Evolutionary conservation across 306 rosid species (phyloP).

Genomic region (Pyrus betulifolia): DNA sequence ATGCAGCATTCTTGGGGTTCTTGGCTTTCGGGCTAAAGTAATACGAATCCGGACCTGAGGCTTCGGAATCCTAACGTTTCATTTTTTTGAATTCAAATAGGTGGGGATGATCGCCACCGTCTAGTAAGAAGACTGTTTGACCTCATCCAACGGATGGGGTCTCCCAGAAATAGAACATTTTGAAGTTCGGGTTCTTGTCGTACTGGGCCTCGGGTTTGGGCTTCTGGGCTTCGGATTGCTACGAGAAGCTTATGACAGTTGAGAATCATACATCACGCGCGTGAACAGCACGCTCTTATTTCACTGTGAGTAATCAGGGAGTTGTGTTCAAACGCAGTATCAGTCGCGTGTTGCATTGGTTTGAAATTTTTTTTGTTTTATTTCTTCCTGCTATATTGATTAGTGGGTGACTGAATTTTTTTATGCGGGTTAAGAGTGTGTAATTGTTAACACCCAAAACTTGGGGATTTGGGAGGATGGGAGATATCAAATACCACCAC

Average conservation of each 20-base stretch:
- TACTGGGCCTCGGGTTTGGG: background rate
- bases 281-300: background rate
- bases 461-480: background rate
- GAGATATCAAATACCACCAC: too few species aligned
- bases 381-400: background rate
- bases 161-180: background rate
- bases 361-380: background rate
- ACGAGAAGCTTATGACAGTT: background rate
- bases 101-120: constrained; percentile 17
- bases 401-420: too few species aligned
- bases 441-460: background rate
- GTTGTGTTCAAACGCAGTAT: too few species aligned
- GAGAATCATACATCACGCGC: background rate
- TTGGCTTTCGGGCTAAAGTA: background rate
- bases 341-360: background rate
- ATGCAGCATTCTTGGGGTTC: background rate
- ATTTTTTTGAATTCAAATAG: constrained; percentile 45
- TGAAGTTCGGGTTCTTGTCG: background rate
- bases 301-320: too few species aligned
- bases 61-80: constrained; percentile 40
- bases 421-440: background rate
- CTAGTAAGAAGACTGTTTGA: background rate
- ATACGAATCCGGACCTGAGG: constrained; percentile 8
- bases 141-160: constrained; percentile 5
- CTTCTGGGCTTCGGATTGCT: background rate